These are phyloP conservation scores for Canna indica DNA, from an alignment of 176 grass and related monocot genomes.

Conservation along the genomic window DNA sequence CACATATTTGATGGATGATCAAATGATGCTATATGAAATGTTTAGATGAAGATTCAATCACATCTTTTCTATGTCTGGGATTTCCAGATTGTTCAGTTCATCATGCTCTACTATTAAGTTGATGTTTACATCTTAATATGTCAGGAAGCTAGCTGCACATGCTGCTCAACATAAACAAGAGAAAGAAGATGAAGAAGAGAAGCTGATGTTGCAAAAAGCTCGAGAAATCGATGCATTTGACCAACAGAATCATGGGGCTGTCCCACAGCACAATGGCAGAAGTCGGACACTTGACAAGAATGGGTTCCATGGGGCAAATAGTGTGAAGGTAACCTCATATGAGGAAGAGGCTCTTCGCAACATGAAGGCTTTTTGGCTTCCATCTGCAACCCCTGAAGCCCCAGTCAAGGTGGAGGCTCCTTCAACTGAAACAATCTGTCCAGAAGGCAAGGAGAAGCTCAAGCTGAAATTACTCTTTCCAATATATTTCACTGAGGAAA, in stretches of 20 bases:
- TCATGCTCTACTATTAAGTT: neutral
- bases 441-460: constrained; percentile 86
- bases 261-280: constrained; percentile 61
- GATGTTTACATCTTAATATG: neutral
- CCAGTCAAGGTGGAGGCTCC: constrained; percentile 49
- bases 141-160: constrained; percentile 70
- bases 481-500: constrained; percentile 67
- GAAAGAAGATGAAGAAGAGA: constrained; percentile 86
- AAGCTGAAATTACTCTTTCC: constrained; percentile 79
- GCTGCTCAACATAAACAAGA: constrained; percentile 71
- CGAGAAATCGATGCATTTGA: constrained; percentile 78
- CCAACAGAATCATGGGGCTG: constrained; percentile 87
- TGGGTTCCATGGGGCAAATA: constrained; percentile 92
- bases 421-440: constrained; percentile 60
- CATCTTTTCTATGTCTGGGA: neutral
- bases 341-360: constrained; percentile 93
- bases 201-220: constrained; percentile 50
- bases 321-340: constrained; percentile 89
- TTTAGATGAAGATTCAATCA: neutral
- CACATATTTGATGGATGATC: neutral
- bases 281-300: constrained; percentile 43
- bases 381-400: constrained; percentile 81
- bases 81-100: neutral
- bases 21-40: neutral
- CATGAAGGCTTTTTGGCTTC: constrained; percentile 99